Evolutionary conservation across 75 land plant species (phyloP), one percentile per base, ranked within the genome.

Genomic region (Larix kaempferi): DNA sequence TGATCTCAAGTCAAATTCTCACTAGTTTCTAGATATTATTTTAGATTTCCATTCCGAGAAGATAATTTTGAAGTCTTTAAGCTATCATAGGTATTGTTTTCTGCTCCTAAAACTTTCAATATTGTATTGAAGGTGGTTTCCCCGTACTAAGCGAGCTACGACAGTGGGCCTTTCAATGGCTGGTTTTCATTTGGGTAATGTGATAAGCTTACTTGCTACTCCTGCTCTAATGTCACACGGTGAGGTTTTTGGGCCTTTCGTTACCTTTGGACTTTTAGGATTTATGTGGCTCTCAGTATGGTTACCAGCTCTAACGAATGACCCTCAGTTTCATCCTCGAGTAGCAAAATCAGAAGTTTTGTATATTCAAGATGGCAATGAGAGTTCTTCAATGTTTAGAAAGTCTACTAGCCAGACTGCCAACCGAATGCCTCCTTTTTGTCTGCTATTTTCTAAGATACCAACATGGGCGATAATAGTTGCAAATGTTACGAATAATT

Each of bases 131-230:
- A 96, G 99, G 82, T 96, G 99, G 99, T 96, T 94, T 81, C 99
- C 99, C 22, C 17, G 58, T 29, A 54, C 92, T 16, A 98, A 96
- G 81, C 74, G 99, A 35, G 98, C 98, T 11, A 91, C 89, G 78
- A 98, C 98, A 23, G 89, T 96, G 49, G 99, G 96, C 39, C 76
- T 94, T 2, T 85, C 98, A 11, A 96, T 96, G 99, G 99, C 88
- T 23, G 99, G 98, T 23, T 96, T 96, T 78, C 99, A 96, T 71
- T 80, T 96, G 10, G 99, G 99, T 21, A 96, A 91, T 78, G 99
- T 94, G 25, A 84, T 84, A 19, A 90, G 99, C 37, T 84, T 96
- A n/a, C 76, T 96, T 23, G 71, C 86, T 19, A 76, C 99, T 12
- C 99, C 99, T 5, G 3, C 85, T 2, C 76, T 96, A 41, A 81